phyloP scores from a whole-genome alignment of 1,139 yeast species.

The Meyerozyma smithsonii region DNA sequence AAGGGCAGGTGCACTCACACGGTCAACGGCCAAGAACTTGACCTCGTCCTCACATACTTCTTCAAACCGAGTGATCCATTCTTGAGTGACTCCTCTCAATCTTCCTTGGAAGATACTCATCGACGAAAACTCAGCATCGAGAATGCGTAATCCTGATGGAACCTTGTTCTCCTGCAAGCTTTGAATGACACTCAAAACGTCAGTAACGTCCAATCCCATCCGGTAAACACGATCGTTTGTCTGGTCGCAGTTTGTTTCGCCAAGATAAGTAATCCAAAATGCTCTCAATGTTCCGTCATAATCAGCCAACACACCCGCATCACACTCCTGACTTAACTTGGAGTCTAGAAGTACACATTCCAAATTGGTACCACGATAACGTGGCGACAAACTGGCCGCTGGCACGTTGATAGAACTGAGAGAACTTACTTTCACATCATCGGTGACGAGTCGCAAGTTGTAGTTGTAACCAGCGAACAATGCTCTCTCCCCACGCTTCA shows the following conservation, averaged over 20 bases:
- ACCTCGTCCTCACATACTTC: conserved; percentile 54
- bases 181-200: conserved; percentile 53
- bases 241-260: conserved; percentile 49
- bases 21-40: conserved; percentile 67
- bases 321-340: conserved; percentile 67
- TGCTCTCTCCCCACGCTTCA: conserved; percentile 72
- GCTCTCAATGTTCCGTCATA: conserved; percentile 77
- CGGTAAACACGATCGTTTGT: conserved; percentile 60
- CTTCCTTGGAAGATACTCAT: conserved; percentile 73
- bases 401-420: conserved; percentile 73
- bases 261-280: conserved; percentile 77
- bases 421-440: conserved; percentile 74
- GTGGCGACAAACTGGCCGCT: conserved; percentile 61
- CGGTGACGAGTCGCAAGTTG: conserved; percentile 64
- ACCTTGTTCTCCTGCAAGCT: conserved; percentile 31
- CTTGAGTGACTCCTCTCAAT: conserved; percentile 78
- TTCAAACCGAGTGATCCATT: conserved; percentile 72
- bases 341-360: conserved; percentile 77
- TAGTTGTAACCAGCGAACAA: conserved; percentile 77
- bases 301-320: conserved; percentile 77
- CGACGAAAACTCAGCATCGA: conserved; percentile 76
- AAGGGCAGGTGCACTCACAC: conserved; percentile 54
- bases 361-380: conserved; percentile 81
- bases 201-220: conserved; percentile 77
- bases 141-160: conserved; percentile 56